phyloP scores from a whole-genome alignment of 805 yeast genomes.

The Metschnikowia bowlesiae region DNA sequence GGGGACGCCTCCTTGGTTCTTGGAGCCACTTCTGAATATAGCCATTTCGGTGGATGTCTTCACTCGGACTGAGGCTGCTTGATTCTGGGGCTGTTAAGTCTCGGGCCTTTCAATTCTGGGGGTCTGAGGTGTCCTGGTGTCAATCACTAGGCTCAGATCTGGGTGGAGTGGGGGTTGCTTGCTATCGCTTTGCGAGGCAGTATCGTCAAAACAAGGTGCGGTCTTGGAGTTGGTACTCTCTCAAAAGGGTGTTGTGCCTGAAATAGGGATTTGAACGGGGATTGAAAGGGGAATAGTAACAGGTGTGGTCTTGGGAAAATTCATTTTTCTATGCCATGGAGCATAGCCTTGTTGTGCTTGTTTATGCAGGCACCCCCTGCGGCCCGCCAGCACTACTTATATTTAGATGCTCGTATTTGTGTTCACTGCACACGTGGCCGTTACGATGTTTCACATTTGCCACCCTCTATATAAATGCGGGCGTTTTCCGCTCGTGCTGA shows the following conservation, averaged over 20 bases:
- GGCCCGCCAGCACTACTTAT: not conserved
- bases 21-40: constrained; percentile 19
- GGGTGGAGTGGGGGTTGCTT: too few species aligned
- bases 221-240: too few species aligned
- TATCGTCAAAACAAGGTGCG: too few species aligned
- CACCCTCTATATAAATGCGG: not conserved
- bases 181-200: too few species aligned
- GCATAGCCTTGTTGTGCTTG: constrained; percentile 1
- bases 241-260: too few species aligned
- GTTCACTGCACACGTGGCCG: not conserved
- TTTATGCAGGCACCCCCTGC: constrained; percentile 3
- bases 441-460: not conserved
- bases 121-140: too few species aligned
- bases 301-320: not conserved
- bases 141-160: too few species aligned
- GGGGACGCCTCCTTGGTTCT: constrained; percentile 20
- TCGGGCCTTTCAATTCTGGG: too few species aligned
- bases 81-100: too few species aligned
- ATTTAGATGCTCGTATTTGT: not conserved
- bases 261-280: too few species aligned
- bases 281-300: too few species aligned
- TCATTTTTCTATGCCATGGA: not conserved
- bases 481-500: not conserved
- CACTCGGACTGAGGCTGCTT: too few species aligned
- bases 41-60: constrained; percentile 9